Evolutionary conservation across 768 basidiomycete species (phyloP).

Genomic region (Dacryopinax spathularia): DNA sequence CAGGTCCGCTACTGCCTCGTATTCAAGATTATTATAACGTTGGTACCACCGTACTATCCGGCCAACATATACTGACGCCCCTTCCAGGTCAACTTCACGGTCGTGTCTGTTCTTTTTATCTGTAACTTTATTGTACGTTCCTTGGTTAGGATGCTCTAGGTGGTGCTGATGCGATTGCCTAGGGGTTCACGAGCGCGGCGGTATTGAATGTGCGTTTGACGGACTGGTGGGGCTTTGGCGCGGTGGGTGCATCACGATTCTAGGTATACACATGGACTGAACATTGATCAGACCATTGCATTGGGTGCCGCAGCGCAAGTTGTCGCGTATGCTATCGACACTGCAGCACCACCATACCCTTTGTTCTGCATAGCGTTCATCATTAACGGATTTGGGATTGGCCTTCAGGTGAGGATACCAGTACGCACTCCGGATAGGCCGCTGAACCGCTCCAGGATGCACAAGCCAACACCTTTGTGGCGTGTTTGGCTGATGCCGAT

Average conservation of each 20-base stretch:
- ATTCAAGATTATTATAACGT: conserved; percentile 8
- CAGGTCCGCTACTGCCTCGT: conserved; percentile 7
- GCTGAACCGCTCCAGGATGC: conserved; percentile 26
- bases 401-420: conserved; percentile 29
- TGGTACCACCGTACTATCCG: background rate
- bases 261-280: background rate
- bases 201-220: background rate
- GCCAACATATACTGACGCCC: background rate
- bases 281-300: conserved; percentile 1
- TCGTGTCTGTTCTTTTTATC: conserved; percentile 4
- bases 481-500: conserved; percentile 28
- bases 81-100: conserved; percentile 5
- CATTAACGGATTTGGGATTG: conserved; percentile 34
- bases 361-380: conserved; percentile 30
- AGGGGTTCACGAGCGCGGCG: background rate
- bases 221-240: background rate
- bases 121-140: conserved; percentile 9
- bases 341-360: conserved; percentile 34
- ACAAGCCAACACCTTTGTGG: conserved; percentile 35
- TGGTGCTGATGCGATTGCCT: conserved; percentile 37
- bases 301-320: conserved; percentile 22
- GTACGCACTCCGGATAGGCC: background rate
- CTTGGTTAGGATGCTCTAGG: conserved; percentile 44
- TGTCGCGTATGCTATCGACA: conserved; percentile 25
- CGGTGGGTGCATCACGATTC: background rate